Evolutionary conservation across 2,329 filamentous ascomycete genomes (phyloP).

Genomic region (Tolypocladium pustulatum): DNA sequence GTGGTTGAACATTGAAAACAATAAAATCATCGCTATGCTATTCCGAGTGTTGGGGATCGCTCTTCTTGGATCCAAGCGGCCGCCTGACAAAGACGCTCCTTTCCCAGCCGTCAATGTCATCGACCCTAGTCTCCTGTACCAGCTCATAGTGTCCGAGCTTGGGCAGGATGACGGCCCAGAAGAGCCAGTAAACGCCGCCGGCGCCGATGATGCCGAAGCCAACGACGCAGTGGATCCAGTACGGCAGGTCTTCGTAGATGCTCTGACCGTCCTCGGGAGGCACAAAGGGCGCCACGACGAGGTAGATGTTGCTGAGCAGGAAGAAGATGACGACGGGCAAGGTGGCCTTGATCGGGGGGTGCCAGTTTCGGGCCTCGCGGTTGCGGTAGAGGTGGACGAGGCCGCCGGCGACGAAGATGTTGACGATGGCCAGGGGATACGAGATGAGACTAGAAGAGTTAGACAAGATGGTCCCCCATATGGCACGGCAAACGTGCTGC

Average conservation of each 20-base stretch:
- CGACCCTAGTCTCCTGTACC: conserved; percentile 40
- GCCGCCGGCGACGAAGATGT: conserved; percentile 41
- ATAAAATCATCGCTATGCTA: background rate
- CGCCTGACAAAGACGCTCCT: conserved; percentile 39
- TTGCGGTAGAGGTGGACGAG: conserved; percentile 43
- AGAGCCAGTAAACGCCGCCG: conserved; percentile 44
- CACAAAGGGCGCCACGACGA: conserved; percentile 48
- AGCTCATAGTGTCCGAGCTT: conserved; percentile 44
- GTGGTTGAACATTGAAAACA: background rate
- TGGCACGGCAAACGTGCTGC: background rate
- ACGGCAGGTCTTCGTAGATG: conserved; percentile 42
- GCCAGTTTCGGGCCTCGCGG: conserved; percentile 37
- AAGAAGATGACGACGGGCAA: conserved; percentile 48
- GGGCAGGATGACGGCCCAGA: conserved; percentile 43
- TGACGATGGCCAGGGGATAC: conserved; percentile 51
- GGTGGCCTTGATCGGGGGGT: conserved; percentile 43
- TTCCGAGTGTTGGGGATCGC: background rate
- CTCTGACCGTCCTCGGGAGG: conserved; percentile 40
- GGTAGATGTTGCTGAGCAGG: conserved; percentile 49
- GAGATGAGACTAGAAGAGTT: conserved; percentile 40
- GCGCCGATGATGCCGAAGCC: conserved; percentile 42
- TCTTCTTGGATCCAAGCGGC: conserved; percentile 16
- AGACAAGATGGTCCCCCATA: background rate
- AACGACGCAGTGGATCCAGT: conserved; percentile 48
- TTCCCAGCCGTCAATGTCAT: conserved; percentile 53